Evolutionary conservation across 2,329 filamentous ascomycete genomes (phyloP).

Genomic region (Blastomyces gilchristii): DNA sequence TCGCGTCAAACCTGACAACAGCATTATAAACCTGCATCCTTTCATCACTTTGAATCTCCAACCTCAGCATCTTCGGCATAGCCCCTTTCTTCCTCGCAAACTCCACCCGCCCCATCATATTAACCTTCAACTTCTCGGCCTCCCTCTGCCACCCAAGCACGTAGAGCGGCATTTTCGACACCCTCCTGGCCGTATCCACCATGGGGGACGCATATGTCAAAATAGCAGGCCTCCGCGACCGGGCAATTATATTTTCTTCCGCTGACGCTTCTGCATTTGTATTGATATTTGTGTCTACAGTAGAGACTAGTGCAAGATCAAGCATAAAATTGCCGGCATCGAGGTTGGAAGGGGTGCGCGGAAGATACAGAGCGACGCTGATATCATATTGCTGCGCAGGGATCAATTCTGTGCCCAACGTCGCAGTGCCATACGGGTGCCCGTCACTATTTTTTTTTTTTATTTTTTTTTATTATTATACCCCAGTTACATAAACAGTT

Average conservation of each 20-base stretch:
- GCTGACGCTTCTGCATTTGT: slow-evolving; percentile 16
- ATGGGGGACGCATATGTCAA: slow-evolving; percentile 68
- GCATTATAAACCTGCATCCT: slow-evolving; percentile 67
- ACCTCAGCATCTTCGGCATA: slow-evolving; percentile 44
- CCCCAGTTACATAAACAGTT: background rate
- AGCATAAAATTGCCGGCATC: slow-evolving; percentile 91
- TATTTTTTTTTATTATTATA: background rate
- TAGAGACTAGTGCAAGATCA: slow-evolving; percentile 56
- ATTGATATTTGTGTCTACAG: slow-evolving; percentile 25
- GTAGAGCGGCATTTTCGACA: slow-evolving; percentile 59
- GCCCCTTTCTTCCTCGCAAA: slow-evolving; percentile 49
- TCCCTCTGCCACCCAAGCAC: slow-evolving; percentile 56
- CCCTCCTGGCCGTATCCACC: slow-evolving; percentile 50
- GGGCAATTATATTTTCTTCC: slow-evolving; percentile 41
- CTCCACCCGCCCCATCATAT: slow-evolving; percentile 61
- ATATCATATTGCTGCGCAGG: slow-evolving; percentile 77
- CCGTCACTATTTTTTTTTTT: slow-evolving; percentile 26
- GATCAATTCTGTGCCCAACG: slow-evolving; percentile 47
- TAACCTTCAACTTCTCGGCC: slow-evolving; percentile 52
- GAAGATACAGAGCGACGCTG: slow-evolving; percentile 61
- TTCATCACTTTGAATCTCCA: slow-evolving; percentile 61
- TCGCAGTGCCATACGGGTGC: slow-evolving; percentile 44
- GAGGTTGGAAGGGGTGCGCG: slow-evolving; percentile 65
- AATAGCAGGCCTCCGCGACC: slow-evolving; percentile 63
- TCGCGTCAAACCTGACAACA: slow-evolving; percentile 59